These are phyloP conservation scores for Nannochloris sp. DNA, from an alignment of 139 green algal species.

Conservation along the genomic window DNA sequence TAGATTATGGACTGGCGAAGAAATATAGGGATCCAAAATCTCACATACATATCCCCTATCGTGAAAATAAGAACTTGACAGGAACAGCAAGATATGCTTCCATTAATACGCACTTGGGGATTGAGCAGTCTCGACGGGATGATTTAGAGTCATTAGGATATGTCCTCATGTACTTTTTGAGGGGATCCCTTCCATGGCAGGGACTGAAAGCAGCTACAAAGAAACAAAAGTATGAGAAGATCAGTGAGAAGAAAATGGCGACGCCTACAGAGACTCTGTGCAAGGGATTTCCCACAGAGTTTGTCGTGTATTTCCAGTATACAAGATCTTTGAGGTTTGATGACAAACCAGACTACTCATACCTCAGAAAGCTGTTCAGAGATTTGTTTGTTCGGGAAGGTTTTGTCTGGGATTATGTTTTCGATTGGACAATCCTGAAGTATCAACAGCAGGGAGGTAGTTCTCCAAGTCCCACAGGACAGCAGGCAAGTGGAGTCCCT, in stretches of 20 bases:
- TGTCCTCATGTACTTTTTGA: conserved; percentile 98
- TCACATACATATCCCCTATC: conserved; percentile 98
- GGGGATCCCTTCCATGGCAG: conserved; percentile 94
- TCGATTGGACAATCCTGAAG: conserved; percentile 99
- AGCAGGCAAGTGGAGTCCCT: background rate
- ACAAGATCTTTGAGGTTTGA: conserved; percentile 94
- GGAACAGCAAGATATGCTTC: conserved; percentile 97
- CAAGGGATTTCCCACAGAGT: conserved; percentile 95
- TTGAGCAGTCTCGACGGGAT: conserved; percentile 94
- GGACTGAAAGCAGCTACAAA: conserved; percentile 96
- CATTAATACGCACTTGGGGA: conserved; percentile 99
- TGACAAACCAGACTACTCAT: conserved; percentile 99
- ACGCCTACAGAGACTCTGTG: conserved; percentile 96
- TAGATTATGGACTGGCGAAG: conserved; percentile 99
- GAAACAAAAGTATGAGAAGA: conserved; percentile 99
- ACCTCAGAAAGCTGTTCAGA: conserved; percentile 96
- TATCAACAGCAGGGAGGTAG: conserved; percentile 57
- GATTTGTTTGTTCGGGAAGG: conserved; percentile 96
- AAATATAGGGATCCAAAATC: conserved; percentile 98
- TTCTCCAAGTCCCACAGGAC: conserved; percentile 3
- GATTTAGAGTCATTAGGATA: conserved; percentile 95
- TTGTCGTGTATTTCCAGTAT: conserved; percentile 97
- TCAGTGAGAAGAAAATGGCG: conserved; percentile 99
- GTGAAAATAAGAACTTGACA: conserved; percentile 99
- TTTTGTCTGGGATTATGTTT: conserved; percentile 99